Percentiles rank a stretch among this genome's conserved stretches.
Evolutionary conservation across 805 yeast genomes (phyloP).

Genomic region (Jamesozyma spencerorum): DNA sequence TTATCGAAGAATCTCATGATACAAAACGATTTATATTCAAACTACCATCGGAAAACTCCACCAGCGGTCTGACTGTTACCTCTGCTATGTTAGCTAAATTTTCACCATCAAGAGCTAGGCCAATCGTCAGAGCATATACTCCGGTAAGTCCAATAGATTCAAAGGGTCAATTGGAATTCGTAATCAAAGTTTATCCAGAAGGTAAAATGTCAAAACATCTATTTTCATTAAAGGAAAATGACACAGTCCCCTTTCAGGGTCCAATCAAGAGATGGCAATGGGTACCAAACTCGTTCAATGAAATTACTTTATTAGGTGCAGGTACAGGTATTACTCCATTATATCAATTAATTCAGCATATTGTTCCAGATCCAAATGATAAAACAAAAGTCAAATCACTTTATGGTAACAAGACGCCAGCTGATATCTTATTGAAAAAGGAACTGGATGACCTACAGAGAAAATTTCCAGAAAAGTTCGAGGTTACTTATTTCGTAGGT

Average conservation of each 20-base stretch:
- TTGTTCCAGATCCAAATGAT: conserved; percentile 73
- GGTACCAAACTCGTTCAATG: conserved; percentile 74
- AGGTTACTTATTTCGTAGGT: conserved; percentile 73
- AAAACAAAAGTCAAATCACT: conserved; percentile 77
- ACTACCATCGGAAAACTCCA: conserved; percentile 56
- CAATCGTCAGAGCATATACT: conserved; percentile 83
- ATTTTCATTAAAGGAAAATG: conserved; percentile 61
- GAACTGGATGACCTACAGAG: conserved; percentile 53
- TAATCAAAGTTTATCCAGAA: conserved; percentile 73
- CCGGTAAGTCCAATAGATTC: conserved; percentile 63
- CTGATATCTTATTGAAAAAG: conserved; percentile 72
- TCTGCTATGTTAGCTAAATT: conserved; percentile 74
- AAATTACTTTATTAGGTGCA: conserved; percentile 81
- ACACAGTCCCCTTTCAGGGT: conserved; percentile 85
- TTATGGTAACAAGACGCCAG: conserved; percentile 69
- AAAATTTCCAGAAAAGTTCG: conserved; percentile 68
- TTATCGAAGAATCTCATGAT: conserved; percentile 44
- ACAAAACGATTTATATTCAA: conserved; percentile 64
- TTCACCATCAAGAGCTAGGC: conserved; percentile 73
- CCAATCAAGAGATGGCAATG: conserved; percentile 89
- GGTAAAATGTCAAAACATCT: conserved; percentile 81
- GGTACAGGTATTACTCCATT: conserved; percentile 97
- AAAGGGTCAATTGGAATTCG: conserved; percentile 70
- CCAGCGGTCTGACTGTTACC: conserved; percentile 70
- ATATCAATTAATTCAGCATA: conserved; percentile 73